Percentiles rank a stretch among this genome's conserved stretches.
Conservation (phyloP, 1,284 basidiomycete genomes). For the Schizopora paradoxa region DNA sequence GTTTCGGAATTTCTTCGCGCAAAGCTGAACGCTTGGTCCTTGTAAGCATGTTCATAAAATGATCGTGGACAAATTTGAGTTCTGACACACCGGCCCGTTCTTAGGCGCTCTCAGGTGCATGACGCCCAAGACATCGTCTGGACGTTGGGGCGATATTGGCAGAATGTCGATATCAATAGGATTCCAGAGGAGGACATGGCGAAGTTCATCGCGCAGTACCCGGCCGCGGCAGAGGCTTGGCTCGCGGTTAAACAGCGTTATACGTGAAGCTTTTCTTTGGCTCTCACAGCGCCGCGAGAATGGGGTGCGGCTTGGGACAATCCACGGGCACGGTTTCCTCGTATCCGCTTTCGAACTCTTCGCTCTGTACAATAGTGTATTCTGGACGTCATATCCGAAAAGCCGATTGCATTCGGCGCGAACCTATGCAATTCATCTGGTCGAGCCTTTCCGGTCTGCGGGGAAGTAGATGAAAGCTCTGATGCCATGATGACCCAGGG, state of each 20-base stretch:
- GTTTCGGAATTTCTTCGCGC: conserved; percentile 75
- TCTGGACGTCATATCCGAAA: no score
- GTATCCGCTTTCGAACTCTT: no score
- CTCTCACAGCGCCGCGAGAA: no score
- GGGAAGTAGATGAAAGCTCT: no score
- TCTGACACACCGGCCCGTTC: background rate
- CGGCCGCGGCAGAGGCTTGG: conserved; percentile 21
- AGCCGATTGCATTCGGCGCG: no score
- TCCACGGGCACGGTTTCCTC: no score
- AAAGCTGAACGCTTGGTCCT: conserved; percentile 32
- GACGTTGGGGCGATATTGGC: conserved; percentile 26
- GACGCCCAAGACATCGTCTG: conserved; percentile 28
- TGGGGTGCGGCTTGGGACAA: no score
- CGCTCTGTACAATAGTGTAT: no score
- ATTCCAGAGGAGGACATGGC: conserved; percentile 30
- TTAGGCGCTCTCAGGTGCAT: conserved; percentile 20
- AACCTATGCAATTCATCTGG: no score
- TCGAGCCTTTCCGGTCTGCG: no score
- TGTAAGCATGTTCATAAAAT: conserved; percentile 18
- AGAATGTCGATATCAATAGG: conserved; percentile 28
- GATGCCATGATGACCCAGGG: no score
- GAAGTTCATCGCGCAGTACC: conserved; percentile 22
- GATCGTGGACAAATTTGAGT: background rate
- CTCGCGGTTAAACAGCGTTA: conserved; percentile 23
- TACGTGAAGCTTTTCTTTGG: no score